Base-by-base conservation (phyloP, 148 eudicot genomes). In the Hydrangea macrophylla region DNA sequence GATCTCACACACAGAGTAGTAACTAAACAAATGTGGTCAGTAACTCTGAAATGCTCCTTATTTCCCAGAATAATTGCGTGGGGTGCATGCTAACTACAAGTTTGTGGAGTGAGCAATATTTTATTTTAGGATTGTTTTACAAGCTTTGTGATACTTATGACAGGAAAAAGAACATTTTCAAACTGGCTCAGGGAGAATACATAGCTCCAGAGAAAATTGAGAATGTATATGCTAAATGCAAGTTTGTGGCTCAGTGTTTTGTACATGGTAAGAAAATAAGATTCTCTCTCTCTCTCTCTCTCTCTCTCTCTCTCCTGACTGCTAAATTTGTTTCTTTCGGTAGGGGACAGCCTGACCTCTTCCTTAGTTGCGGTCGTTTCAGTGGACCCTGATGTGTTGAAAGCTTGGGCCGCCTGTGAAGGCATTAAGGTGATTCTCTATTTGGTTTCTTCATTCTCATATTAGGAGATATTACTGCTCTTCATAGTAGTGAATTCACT, bases 151-250 rank as follows among this genome's bases (percentile, higher is more conserved):
- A 27, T 58, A 32, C n/a, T 69, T 71, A 27, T 64, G 67, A 64
- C 91, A 94, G 97, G 89, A 94, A 88, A 77, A 94, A 90, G 81
- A 94, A 94, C 76, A 94, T 94, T 53, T 94, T 94, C 76, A 94
- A 94, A 81, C 75, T 90, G 77, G 97, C 98, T 24, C 98, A 94
- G 75, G 98, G 97, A 12, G 98, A 94, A 74, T 94, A 94, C 75
- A 85, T 94, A 67, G 99, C 99, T 28, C 99, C 99, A 4, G 99
- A 94, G 82, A 94, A 94, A 79, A 85, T 94, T 56, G 97, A 94
- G 88, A 94, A 90, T 58, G 97, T 94, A n/a, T 94, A 94, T 69
- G 97, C 97, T 9, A 94, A 94, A 81, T 86, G 97, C 85, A 89
- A 84, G 79, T 94, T 88, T 45, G 74, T 85, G 10, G 86, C 91